Evolutionary conservation across 441 rosid species (phyloP), one percentile per base, ranked within the genome.

Genomic region (Erodium texanum): DNA sequence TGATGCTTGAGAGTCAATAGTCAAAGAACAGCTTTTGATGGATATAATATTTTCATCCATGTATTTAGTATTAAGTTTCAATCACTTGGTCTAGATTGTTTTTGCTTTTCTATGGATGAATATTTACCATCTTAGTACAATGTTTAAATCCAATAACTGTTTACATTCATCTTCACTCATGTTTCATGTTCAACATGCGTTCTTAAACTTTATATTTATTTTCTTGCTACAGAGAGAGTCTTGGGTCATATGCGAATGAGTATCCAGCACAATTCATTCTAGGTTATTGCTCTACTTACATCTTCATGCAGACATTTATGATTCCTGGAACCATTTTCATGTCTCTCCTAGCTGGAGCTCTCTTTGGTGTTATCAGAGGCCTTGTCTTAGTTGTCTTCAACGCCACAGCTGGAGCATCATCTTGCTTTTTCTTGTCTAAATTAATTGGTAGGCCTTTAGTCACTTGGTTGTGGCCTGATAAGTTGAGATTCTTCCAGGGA

Each of bases 261-360:
- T 85, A 89, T 45, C 97, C 96, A 8, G 82, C 86, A 24, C 93
- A 83, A 67, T 93, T 93, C 77, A 85, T 91, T 50, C 76, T 93
- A 76, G 97, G 97, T 59, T 93, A 93, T 79, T 91, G 96, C 78
- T 84, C 99, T 5, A 93, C 89, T 1, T 93, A 93, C 77, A 91
- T 93, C 78, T 93, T 93, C 81, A 93, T 91, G 97, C 98, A 93
- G 82, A 91, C 97, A 18, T 93, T 93, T 68, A 93, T 93, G 99
- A 93, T 93, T 73, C 99, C 99, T 16, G 99, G 99, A 75, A 93
- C 99, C n/a, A 88, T 93, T 84, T 93, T 93, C 82, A 89, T 93
- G 97, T 93, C 99, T 61, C 73, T 89, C 75, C 92, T 93, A 10
- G 98, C 98, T 32, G 98, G 98, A 68, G 98, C 98, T 56, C 96